phyloP scores from a whole-genome alignment of 495 filamentous ascomycete species.

The Neurospora cerealis region DNA sequence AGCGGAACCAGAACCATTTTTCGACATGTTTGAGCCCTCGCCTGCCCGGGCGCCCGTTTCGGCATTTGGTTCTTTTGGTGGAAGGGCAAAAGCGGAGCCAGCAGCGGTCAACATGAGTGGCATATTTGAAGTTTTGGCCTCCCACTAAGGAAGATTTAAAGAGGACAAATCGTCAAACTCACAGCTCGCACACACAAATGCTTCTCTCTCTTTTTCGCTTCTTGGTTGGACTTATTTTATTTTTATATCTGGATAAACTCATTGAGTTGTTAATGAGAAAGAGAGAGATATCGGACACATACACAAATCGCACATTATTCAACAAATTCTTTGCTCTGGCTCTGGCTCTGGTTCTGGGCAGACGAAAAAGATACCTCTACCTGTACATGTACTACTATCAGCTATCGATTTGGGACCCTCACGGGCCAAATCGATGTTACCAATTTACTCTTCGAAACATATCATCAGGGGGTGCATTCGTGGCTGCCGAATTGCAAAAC shows the following conservation, averaged over 20 bases:
- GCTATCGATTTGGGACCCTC: background rate
- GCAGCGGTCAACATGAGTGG: constrained; percentile 21
- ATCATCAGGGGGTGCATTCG: background rate
- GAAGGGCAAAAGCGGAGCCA: constrained; percentile 4
- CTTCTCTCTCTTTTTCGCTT: background rate
- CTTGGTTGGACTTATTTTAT: background rate
- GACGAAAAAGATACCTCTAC: background rate
- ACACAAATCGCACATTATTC: background rate
- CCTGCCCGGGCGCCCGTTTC: constrained; percentile 11
- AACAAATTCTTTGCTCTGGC: background rate
- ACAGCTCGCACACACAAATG: background rate
- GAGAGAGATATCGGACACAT: background rate
- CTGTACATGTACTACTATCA: background rate
- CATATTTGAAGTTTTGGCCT: constrained; percentile 27
- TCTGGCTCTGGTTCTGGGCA: background rate
- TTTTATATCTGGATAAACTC: background rate
- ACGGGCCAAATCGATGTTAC: background rate
- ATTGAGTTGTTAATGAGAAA: background rate
- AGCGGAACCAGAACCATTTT: constrained; percentile 15
- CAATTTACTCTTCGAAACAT: background rate
- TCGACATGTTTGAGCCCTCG: constrained; percentile 28
- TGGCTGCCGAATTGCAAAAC: background rate
- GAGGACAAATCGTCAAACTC: background rate
- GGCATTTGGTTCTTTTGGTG: constrained; percentile 4
- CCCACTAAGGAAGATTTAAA: constrained; percentile 4